Base-by-base conservation (phyloP, 495 filamentous ascomycete species). In the Usnea hakonensis region DNA sequence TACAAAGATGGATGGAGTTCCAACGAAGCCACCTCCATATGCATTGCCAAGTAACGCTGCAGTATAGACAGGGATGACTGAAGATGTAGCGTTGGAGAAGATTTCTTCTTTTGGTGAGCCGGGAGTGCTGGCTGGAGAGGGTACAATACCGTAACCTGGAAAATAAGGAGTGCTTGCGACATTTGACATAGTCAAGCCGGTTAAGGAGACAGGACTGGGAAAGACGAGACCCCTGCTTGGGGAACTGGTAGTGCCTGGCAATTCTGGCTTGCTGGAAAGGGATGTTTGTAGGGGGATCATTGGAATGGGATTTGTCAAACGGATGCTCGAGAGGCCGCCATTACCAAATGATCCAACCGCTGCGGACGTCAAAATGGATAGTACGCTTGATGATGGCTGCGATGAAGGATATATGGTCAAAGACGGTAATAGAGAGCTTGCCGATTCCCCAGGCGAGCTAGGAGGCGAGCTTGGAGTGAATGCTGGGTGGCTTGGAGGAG, bases 1-100 rank as follows among this genome's bases (percentile, higher is more conserved):
- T 7, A 68, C 69, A 52, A 54, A 71, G 3, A 70, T 26, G 0
- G 69, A 65, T 35, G 69, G 69, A 33, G 68, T 69, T 19, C 32
- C 56, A 30, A 71, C 36, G 32, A 68, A 67, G 13, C 69, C 69
- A 19, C 69, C 69, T 11, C 68, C 69, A 26, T 71, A 71, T 30
- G 61, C 69, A 54, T 67, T 71, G 5, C 69, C 69, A 13, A 71
- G 62, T 55, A 70, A 55, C 16, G 37, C 32, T 37, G 62, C 65
- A 32, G 69, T 66, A 32, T 58, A 71, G 21, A 70, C 62, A 21
- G 68, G 68, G 35, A 64, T 65, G 8, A 63, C 55, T 5, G 67
- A 43, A 36, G 69, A 64, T 16, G 65, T 58, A 40, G 52, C 46
- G 40, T 62, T 65, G 11, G 52, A 61, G 5, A 36, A 23, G 44